Evolutionary conservation across 1,139 yeast species (phyloP).

Genomic region (Geotrichum siamense): DNA sequence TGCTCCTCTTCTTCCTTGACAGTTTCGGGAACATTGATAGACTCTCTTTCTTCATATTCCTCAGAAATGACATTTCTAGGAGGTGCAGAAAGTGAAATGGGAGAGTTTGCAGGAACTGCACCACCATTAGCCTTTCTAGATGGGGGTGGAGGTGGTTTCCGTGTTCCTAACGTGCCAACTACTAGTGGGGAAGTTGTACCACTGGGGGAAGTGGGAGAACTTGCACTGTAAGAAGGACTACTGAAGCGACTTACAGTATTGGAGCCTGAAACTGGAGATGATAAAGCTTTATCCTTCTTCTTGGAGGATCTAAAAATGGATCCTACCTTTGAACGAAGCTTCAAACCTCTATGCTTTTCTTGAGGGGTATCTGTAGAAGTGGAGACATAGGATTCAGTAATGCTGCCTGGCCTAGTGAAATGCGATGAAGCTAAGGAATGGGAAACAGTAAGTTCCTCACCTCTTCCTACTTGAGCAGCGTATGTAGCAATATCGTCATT

Average conservation of each 20-base stretch:
- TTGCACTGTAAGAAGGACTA: neutral
- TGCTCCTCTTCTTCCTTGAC: conserved; percentile 17
- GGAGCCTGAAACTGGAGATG: conserved; percentile 7
- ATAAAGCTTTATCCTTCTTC: conserved; percentile 24
- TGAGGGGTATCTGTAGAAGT: conserved; percentile 11
- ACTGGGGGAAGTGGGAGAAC: neutral
- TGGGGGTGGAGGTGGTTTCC: conserved; percentile 61
- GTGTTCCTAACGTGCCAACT: neutral
- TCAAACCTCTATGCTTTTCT: conserved; percentile 25
- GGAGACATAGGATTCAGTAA: conserved; percentile 15
- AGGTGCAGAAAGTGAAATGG: conserved; percentile 9
- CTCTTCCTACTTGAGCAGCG: conserved; percentile 38
- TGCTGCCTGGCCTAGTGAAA: conserved; percentile 1
- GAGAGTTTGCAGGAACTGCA: neutral
- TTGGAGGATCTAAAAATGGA: conserved; percentile 68
- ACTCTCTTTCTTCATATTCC: conserved; percentile 8
- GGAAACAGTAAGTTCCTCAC: conserved; percentile 4
- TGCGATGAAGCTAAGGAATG: conserved; percentile 6
- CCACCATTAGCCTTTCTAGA: conserved; percentile 44
- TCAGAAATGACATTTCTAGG: conserved; percentile 10
- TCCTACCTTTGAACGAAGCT: conserved; percentile 71
- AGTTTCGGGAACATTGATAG: conserved; percentile 16
- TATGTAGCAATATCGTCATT: conserved; percentile 51
- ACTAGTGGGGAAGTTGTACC: conserved; percentile 4
- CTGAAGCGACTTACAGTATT: neutral